phyloP scores from a whole-genome alignment of 768 basidiomycete genomes.

The Trametes sanguinea region DNA sequence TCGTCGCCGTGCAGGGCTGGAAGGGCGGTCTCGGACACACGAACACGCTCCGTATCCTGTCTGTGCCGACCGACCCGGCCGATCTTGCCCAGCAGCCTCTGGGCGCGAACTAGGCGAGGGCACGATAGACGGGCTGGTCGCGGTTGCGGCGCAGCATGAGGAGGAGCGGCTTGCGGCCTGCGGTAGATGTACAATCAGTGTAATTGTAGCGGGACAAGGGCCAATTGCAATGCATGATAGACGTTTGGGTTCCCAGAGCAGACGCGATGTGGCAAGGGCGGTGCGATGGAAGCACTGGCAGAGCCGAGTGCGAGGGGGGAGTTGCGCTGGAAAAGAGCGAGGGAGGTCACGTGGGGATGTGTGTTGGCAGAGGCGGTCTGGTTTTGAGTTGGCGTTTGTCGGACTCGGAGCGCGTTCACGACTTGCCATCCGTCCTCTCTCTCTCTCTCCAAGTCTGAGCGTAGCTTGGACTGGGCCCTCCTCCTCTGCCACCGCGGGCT shows the following conservation, averaged over 20 bases:
- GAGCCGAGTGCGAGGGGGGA: neutral
- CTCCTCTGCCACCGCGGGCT: conserved; percentile 6
- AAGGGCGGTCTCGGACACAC: conserved; percentile 97
- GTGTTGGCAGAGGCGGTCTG: neutral
- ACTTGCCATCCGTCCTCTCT: neutral
- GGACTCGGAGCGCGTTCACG: conserved; percentile 9
- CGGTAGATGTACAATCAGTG: conserved; percentile 19
- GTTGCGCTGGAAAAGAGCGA: neutral
- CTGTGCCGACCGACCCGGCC: conserved; percentile 78
- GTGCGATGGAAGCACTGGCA: neutral
- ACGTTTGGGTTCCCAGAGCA: neutral
- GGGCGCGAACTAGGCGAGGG: conserved; percentile 30
- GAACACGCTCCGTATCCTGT: conserved; percentile 83
- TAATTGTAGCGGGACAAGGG: conserved; percentile 15
- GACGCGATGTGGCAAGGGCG: neutral
- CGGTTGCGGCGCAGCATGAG: neutral
- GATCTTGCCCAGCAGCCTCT: conserved; percentile 76
- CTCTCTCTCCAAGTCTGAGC: too few species aligned
- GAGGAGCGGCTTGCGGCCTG: neutral
- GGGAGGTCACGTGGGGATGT: conserved; percentile 18
- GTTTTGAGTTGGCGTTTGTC: neutral
- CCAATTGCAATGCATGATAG: conserved; percentile 11
- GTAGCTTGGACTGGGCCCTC: neutral
- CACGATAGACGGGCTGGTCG: neutral
- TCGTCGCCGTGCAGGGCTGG: conserved; percentile 99